These are phyloP conservation scores for Coemansia sp. DNA, from an alignment of 192 early-diverging fungal genomes.

Conservation along the genomic window DNA sequence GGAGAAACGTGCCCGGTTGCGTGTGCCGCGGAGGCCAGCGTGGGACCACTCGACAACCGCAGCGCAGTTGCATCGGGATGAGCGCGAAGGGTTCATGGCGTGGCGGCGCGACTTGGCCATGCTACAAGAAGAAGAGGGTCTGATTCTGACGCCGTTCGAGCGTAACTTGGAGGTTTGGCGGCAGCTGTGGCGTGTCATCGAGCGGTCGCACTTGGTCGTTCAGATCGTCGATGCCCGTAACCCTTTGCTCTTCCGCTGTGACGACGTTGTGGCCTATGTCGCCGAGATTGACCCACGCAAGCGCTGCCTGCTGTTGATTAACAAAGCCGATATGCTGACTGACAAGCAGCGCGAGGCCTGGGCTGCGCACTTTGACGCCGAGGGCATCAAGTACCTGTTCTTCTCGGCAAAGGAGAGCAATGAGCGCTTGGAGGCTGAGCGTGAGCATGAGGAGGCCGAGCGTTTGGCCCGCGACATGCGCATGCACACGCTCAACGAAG, in stretches of 20 bases:
- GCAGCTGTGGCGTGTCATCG: conserved; percentile 98
- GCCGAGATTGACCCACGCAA: conserved; percentile 85
- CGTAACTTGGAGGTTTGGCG: conserved; percentile 98
- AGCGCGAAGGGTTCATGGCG: conserved; percentile 85
- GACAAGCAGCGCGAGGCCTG: conserved; percentile 79
- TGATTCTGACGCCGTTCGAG: conserved; percentile 97
- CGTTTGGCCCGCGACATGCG: conserved; percentile 40
- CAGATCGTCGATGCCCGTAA: conserved; percentile 99
- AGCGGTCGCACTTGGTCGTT: conserved; percentile 91
- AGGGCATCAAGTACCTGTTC: conserved; percentile 86
- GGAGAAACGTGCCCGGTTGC: conserved; percentile 71
- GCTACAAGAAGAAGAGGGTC: conserved; percentile 89
- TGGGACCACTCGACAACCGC: conserved; percentile 88
- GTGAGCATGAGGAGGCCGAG: conserved; percentile 58
- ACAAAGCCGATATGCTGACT: conserved; percentile 98
- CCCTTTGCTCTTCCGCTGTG: conserved; percentile 86
- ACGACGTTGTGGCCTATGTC: conserved; percentile 90
- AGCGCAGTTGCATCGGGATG: conserved; percentile 73
- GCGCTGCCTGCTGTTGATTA: conserved; percentile 87
- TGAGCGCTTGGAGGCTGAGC: conserved; percentile 73
- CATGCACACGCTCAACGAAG: conserved; percentile 29
- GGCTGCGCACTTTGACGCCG: conserved; percentile 85
- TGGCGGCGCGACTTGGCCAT: conserved; percentile 87
- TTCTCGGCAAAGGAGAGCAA: conserved; percentile 91
- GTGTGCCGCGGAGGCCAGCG: conserved; percentile 83